Base-by-base conservation (phyloP, 176 grass and related monocot species). In the Guadua angustifolia region DNA sequence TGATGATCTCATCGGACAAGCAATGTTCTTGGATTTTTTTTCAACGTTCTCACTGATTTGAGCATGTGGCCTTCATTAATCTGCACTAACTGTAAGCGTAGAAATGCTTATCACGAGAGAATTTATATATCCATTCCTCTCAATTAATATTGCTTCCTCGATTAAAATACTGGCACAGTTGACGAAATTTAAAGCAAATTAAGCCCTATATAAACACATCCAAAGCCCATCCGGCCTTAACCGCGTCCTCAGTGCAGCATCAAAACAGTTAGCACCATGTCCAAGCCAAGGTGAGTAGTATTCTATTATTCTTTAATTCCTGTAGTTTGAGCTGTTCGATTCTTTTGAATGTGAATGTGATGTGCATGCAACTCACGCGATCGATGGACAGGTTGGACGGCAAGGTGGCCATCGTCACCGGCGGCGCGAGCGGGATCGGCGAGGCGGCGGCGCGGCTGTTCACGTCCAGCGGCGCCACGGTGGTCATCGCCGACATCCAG, bases 351-450 rank as follows among this genome's bases (percentile, higher is more conserved):
- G 47, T 16, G 4, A 42, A 55, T 74, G 8, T 65, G 73, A 68
- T 24, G 15, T 66, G 22, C 72, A 10, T 46, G 51, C 17, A 53
- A 51, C 50, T 19, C 51, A 53, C 19, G 51, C 17, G 18, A 5
- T 78, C 10, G 56, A 50, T 5, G 51, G 32, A 12, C 32, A 97
- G 94, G 85, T 49, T 97, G 77, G 91, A 94, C 70, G 91, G 91
- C 82, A 97, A 97, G 87, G 94, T 97, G 49, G 94, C 53, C 3
- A 90, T 97, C 69, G 85, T 97, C 8, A 94, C 94, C 24, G 91
- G 94, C 56, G 94, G 84, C 21, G 94, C 94, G 58, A 94, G 91
- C 60, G 94, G 94, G 66, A 97, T 97, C 22, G 94, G 94, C 42
- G 89, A 84, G 81, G 91, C 89, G 9, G 57, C 89, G 22, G 92